Evolutionary conservation across 2,329 filamentous ascomycete species (phyloP).

Genomic region (Arthrobotrys sinensis): DNA sequence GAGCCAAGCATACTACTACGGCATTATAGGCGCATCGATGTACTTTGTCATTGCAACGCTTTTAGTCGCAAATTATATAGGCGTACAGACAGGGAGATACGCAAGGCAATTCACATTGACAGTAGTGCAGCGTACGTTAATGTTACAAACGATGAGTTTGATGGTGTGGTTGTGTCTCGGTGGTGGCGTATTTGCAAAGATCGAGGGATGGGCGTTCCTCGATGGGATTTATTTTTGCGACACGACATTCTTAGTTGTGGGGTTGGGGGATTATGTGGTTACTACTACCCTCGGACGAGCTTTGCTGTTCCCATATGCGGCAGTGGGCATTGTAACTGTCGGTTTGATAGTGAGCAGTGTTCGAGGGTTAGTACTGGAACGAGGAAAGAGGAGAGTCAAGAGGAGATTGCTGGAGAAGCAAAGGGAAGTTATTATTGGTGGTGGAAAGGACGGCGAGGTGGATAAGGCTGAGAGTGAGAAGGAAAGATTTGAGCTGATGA

Average conservation of each 20-base stretch:
- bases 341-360: constrained; percentile 88
- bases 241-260: constrained; percentile 68
- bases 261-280: constrained; percentile 61
- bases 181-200: constrained; percentile 79
- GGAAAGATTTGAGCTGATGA: constrained; percentile 84
- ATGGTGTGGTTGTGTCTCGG: constrained; percentile 85
- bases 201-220: constrained; percentile 82
- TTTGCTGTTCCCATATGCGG: constrained; percentile 85
- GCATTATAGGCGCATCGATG: constrained; percentile 81
- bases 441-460: constrained; percentile 14
- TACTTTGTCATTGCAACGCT: constrained; percentile 85
- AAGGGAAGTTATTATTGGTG: constrained; percentile 54
- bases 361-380: constrained; percentile 69
- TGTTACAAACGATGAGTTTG: constrained; percentile 90
- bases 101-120: constrained; percentile 82
- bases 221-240: constrained; percentile 86
- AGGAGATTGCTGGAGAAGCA: constrained; percentile 62
- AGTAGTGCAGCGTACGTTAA: constrained; percentile 85
- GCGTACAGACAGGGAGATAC: constrained; percentile 73
- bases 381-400: constrained; percentile 62
- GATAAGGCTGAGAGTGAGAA: constrained; percentile 68
- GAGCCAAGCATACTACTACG: constrained; percentile 91
- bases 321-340: constrained; percentile 86
- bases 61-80: constrained; percentile 81
- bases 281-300: constrained; percentile 73